phyloP scores from a whole-genome alignment of 106 monocot species.

The Cymbidium sinense region DNA sequence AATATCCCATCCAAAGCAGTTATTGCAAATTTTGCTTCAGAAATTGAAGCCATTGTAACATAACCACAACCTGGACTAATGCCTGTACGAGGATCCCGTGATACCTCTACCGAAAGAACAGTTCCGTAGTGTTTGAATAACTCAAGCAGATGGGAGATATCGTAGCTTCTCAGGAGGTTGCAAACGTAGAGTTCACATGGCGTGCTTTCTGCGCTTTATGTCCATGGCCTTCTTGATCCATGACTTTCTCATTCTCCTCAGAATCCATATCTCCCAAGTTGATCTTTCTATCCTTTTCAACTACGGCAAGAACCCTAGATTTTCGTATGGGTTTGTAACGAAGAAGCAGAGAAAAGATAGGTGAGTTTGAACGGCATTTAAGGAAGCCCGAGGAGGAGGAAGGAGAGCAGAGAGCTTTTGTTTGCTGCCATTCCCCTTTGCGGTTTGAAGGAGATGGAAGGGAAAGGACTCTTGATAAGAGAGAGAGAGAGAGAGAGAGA shows the following conservation, averaged over 20 bases:
- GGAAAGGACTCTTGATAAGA: no score
- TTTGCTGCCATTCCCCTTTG: no score
- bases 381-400: background rate
- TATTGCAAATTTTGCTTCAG: constrained; percentile 68
- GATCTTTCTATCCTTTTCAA: background rate
- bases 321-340: background rate
- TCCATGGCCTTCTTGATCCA: constrained; percentile 4
- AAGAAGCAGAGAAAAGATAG: background rate
- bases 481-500: no score
- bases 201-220: background rate
- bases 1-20: constrained; percentile 62
- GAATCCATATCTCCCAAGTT: background rate
- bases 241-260: constrained; percentile 15
- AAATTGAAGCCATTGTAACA: constrained; percentile 63
- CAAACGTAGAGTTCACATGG: constrained; percentile 81
- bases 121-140: constrained; percentile 61
- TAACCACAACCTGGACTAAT: constrained; percentile 63
- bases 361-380: background rate
- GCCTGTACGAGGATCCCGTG: constrained; percentile 52
- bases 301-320: background rate
- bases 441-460: no score
- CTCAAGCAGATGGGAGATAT: constrained; percentile 47
- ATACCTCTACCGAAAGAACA: constrained; percentile 66
- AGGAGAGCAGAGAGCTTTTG: no score
- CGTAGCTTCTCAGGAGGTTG: constrained; percentile 74